Conservation (phyloP, 2,329 filamentous ascomycete species). For the Amauroascus niger region DNA sequence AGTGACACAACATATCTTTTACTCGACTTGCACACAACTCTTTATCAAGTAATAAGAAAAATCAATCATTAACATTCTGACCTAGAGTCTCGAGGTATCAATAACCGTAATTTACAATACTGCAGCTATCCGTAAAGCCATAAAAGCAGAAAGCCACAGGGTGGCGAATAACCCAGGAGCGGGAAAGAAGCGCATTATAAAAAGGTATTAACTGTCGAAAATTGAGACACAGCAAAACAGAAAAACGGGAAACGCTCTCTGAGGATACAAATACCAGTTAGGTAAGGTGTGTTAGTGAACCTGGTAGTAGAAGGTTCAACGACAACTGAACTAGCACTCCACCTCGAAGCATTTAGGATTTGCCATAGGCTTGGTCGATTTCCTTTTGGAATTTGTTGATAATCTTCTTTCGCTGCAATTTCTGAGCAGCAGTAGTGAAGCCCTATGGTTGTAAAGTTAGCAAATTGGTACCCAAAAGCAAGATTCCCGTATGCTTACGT, state of each 20-base stretch:
- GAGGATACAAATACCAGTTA: background rate
- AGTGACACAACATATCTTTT: no score
- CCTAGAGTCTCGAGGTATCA: conserved; percentile 4
- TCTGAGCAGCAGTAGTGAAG: conserved; percentile 60
- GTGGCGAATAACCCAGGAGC: background rate
- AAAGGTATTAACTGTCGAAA: background rate
- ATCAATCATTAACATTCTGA: conserved; percentile 3
- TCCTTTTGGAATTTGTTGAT: conserved; percentile 52
- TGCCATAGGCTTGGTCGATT: conserved; percentile 52
- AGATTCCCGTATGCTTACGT: conserved; percentile 24
- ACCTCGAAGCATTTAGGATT: conserved; percentile 15
- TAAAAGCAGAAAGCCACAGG: background rate
- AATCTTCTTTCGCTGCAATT: conserved; percentile 61
- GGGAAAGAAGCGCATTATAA: background rate
- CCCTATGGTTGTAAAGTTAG: conserved; percentile 41
- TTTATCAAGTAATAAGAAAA: background rate
- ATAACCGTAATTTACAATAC: conserved; percentile 10
- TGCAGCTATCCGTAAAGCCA: conserved; percentile 2
- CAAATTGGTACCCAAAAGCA: background rate
- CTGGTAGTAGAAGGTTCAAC: background rate
- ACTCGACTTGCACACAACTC: background rate
- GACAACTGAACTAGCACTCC: background rate
- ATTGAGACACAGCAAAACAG: background rate
- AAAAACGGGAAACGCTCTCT: background rate
- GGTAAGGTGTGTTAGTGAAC: background rate